Evolutionary conservation across 306 rosid species (phyloP).

Genomic region (Nissolia schottii): DNA sequence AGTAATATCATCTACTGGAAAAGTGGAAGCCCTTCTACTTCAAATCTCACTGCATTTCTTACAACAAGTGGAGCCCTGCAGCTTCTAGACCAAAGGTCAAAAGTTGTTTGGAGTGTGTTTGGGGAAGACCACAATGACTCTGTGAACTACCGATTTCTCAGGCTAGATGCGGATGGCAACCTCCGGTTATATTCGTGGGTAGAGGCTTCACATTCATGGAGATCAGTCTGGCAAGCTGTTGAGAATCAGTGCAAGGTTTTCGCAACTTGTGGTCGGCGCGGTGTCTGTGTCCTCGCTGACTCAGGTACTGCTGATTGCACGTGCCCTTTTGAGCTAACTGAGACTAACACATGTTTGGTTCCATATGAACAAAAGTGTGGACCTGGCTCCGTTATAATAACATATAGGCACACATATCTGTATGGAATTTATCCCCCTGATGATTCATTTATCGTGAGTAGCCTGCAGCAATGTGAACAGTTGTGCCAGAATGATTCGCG

Average conservation of each 20-base stretch:
- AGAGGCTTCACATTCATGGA: conserved; percentile 54
- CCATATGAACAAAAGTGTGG: conserved; percentile 38
- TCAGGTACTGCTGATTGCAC: conserved; percentile 49
- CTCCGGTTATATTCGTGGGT: conserved; percentile 73
- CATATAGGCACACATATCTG: conserved; percentile 36
- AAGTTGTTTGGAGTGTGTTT: conserved; percentile 68
- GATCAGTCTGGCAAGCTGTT: conserved; percentile 81
- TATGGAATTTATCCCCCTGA: conserved; percentile 64
- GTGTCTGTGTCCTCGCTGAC: conserved; percentile 51
- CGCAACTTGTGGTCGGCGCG: conserved; percentile 62
- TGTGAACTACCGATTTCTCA: conserved; percentile 52
- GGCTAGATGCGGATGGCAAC: conserved; percentile 80
- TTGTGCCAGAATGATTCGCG: conserved; percentile 49
- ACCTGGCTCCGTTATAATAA: conserved; percentile 37
- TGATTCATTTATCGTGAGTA: conserved; percentile 36
- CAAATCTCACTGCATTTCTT: conserved; percentile 55
- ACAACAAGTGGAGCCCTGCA: conserved; percentile 58
- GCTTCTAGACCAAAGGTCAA: conserved; percentile 37
- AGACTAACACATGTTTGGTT: conserved; percentile 43
- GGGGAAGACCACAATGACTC: conserved; percentile 71
- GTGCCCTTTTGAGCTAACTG: conserved; percentile 53
- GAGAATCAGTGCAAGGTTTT: conserved; percentile 82
- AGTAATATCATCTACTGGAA: conserved; percentile 62
- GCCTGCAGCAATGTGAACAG: conserved; percentile 50
- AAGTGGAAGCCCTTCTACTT: conserved; percentile 39